Evolutionary conservation across 768 basidiomycete species (phyloP), one percentile per base, ranked within the genome.

Genomic region (Tricholoma sp.): DNA sequence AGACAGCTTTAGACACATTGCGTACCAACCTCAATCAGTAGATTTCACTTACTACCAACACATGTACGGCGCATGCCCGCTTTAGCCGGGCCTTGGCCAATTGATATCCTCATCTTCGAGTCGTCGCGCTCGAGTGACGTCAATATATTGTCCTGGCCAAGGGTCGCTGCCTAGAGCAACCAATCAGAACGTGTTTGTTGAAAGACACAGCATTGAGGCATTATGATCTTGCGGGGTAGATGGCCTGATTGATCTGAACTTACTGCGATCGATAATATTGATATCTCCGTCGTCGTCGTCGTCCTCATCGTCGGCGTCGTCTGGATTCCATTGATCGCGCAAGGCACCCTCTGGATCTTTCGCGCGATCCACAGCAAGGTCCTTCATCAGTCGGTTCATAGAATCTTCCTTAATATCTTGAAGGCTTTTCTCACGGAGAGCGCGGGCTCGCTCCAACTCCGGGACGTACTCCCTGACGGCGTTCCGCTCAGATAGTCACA

Each of bases 401-500:
- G 88, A 91, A 54, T 93, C 92, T 24, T 84, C 77, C 66, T 93
- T 92, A 44, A 76, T 75, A 39, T 80, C 82, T 52, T 82, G 77
- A 8, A 91, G 75, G 0, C 82, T 78, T 62, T 83, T 77, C 54
- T 90, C 86, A 29, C 86, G 81, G 3, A 77, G 74, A 7, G 77
- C 78, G 13, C 82, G 81, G 15, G 93, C 83, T 33, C 85, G 82
- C 44, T 86, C 80, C 5, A 98, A 80, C 66, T 98, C 95, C 0
- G 95, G 94, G 33, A 94, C 80, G 68, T 98, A 99, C 54, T 94
- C 92, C 58, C 93, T 96, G 69, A 47, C 44, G 29, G 52, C 56
- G 57, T 55, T 51, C 39, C 36, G 44, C 44, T 50, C 29, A 49
- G 41, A 41, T 29, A 53, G 12, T 29, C 29, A 49, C 51, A 24